Evolutionary conservation across 2,329 filamentous ascomycete genomes (phyloP).

Genomic region (Alternaria sp.): DNA sequence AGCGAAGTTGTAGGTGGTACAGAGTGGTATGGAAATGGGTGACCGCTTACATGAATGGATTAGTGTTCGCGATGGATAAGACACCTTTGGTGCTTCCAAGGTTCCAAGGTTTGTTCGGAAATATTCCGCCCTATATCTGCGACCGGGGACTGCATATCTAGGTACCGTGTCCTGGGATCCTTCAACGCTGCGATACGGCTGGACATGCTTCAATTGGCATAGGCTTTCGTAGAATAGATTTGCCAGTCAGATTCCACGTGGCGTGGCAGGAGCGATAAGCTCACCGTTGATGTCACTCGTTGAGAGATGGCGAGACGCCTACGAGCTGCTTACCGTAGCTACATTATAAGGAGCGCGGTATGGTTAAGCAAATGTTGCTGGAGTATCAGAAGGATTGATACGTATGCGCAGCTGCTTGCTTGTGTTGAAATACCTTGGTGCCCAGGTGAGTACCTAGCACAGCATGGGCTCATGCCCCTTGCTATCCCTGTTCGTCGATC

Average conservation of each 20-base stretch:
- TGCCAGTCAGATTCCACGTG: background rate
- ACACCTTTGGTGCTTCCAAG: background rate
- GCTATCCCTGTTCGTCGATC: background rate
- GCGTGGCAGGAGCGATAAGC: slow-evolving; percentile 1
- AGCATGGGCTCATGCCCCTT: background rate
- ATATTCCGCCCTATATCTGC: slow-evolving; percentile 12
- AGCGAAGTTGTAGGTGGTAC: background rate
- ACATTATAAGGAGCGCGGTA: background rate
- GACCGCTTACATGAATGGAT: background rate
- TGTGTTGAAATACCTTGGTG: background rate
- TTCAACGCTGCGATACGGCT: slow-evolving; percentile 7
- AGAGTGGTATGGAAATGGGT: background rate
- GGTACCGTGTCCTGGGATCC: background rate
- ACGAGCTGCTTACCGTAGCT: background rate
- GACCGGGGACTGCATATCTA: background rate
- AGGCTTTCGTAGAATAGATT: slow-evolving; percentile 8
- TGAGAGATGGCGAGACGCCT: background rate
- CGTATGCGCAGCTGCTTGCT: background rate
- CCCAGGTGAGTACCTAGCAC: background rate
- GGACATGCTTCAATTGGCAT: slow-evolving; percentile 21
- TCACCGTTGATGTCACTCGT: background rate
- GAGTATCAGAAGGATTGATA: background rate
- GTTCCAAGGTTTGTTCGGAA: background rate
- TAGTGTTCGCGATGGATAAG: background rate
- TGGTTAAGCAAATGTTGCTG: background rate